phyloP scores from a whole-genome alignment of 2,329 filamentous ascomycete species.

The Ophiostoma tasmaniense region DNA sequence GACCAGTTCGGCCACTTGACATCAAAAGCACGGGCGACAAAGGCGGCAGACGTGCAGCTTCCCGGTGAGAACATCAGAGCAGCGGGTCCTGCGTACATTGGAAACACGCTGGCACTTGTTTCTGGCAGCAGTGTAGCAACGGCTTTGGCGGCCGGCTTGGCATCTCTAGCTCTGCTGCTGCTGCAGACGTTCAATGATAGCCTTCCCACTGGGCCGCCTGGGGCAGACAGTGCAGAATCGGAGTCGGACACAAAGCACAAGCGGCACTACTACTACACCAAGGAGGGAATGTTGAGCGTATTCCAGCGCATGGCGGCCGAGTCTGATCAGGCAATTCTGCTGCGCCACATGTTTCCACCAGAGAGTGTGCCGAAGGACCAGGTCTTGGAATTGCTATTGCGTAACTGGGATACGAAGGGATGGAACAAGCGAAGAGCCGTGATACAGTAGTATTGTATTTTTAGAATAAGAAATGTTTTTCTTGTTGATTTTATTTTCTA shows the following conservation, averaged over 20 bases:
- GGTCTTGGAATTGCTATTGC: background rate
- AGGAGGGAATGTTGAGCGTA: conserved; percentile 4
- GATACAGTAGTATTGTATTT: background rate
- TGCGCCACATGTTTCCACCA: background rate
- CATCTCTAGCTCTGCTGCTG: conserved; percentile 22
- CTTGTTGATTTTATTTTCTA: no score
- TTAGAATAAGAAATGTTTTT: background rate
- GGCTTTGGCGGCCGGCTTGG: conserved; percentile 26
- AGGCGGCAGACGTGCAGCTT: conserved; percentile 8
- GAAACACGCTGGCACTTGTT: background rate
- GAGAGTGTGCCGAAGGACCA: background rate
- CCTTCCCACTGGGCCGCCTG: background rate
- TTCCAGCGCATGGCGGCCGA: conserved; percentile 1
- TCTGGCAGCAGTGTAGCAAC: conserved; percentile 25
- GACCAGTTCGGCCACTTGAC: conserved; percentile 20
- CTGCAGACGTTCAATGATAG: conserved; percentile 8
- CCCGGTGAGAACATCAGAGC: conserved; percentile 10
- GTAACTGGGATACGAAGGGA: background rate
- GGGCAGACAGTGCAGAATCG: background rate
- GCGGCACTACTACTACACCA: conserved; percentile 4
- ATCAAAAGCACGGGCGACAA: conserved; percentile 20
- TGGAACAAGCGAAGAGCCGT: background rate
- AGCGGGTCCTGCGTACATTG: background rate
- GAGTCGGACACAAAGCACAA: background rate
- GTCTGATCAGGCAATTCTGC: background rate